Conservation (phyloP, 768 basidiomycete genomes). For the Suillus clintonianus region DNA sequence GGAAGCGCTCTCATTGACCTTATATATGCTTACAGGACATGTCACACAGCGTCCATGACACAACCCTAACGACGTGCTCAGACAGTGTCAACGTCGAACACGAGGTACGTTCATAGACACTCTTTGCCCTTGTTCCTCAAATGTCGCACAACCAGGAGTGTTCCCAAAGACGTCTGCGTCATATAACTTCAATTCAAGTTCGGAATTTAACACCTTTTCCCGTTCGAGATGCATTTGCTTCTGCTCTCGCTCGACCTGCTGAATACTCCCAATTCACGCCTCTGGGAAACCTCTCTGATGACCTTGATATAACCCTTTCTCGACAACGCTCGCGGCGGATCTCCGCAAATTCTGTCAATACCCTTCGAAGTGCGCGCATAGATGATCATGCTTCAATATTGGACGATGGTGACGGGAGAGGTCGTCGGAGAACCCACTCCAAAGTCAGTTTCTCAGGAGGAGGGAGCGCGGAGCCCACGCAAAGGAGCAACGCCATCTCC, state of each 20-base stretch:
- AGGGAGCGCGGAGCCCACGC: slow-evolving; percentile 14
- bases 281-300: slow-evolving; percentile 64
- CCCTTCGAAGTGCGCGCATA: slow-evolving; percentile 45
- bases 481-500: slow-evolving; percentile 12
- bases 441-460: slow-evolving; percentile 41
- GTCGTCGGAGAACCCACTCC: slow-evolving; percentile 48
- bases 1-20: background rate
- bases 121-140: background rate
- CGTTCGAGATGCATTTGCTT: slow-evolving; percentile 70
- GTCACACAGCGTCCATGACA: slow-evolving; percentile 20
- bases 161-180: slow-evolving; percentile 67
- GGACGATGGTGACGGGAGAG: slow-evolving; percentile 37
- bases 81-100: slow-evolving; percentile 4
- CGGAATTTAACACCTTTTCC: slow-evolving; percentile 86
- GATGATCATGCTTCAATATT: slow-evolving; percentile 41
- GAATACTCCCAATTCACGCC: slow-evolving; percentile 60
- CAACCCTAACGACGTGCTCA: slow-evolving; percentile 6
- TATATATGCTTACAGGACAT: slow-evolving; percentile 13
- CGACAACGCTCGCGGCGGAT: slow-evolving; percentile 61
- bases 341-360: slow-evolving; percentile 58
- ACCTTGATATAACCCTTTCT: slow-evolving; percentile 61
- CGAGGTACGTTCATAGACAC: background rate
- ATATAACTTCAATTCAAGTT: slow-evolving; percentile 72
- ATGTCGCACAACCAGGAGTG: slow-evolving; percentile 15
- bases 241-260: slow-evolving; percentile 69